Conservation (phyloP, 306 rosid genomes). For the Abrus pulchellus region DNA sequence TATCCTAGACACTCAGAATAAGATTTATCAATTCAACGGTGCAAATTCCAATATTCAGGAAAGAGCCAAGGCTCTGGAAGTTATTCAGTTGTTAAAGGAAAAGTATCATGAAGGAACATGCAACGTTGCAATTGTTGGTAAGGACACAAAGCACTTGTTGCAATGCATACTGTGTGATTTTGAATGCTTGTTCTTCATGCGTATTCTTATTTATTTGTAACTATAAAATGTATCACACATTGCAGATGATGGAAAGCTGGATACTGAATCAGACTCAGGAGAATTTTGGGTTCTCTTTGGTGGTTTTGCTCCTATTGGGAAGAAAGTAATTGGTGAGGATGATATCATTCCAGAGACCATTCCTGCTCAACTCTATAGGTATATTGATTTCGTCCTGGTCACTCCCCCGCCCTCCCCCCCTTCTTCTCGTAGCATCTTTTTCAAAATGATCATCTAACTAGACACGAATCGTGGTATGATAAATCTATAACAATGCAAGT, state of each 20-base stretch:
- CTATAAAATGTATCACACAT: constrained; percentile 41
- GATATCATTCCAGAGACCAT: constrained; percentile 84
- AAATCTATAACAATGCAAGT: constrained; percentile 4
- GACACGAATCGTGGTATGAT: constrained; percentile 1
- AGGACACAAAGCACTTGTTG: constrained; percentile 51
- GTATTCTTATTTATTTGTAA: constrained; percentile 45
- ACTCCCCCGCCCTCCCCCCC: not conserved
- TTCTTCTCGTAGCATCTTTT: constrained; percentile 23
- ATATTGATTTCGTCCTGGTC: constrained; percentile 40
- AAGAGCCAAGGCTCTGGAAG: constrained; percentile 98
- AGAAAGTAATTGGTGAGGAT: constrained; percentile 86
- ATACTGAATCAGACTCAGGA: constrained; percentile 98
- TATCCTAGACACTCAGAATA: constrained; percentile 83
- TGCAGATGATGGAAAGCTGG: constrained; percentile 98
- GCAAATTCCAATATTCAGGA: constrained; percentile 98
- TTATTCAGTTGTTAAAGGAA: constrained; percentile 93
- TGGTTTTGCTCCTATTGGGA: constrained; percentile 99
- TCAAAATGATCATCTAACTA: constrained; percentile 39
- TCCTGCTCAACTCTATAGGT: constrained; percentile 94
- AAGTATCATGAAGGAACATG: constrained; percentile 88
- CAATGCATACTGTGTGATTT: constrained; percentile 27
- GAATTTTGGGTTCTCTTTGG: constrained; percentile 99
- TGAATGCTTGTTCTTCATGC: constrained; percentile 35
- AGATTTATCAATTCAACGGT: constrained; percentile 98
- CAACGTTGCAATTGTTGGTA: constrained; percentile 98